Evolutionary conservation across 176 grass and related monocot genomes (phyloP), one percentile per base, ranked within the genome.

Genomic region (Eragrostis curvula): DNA sequence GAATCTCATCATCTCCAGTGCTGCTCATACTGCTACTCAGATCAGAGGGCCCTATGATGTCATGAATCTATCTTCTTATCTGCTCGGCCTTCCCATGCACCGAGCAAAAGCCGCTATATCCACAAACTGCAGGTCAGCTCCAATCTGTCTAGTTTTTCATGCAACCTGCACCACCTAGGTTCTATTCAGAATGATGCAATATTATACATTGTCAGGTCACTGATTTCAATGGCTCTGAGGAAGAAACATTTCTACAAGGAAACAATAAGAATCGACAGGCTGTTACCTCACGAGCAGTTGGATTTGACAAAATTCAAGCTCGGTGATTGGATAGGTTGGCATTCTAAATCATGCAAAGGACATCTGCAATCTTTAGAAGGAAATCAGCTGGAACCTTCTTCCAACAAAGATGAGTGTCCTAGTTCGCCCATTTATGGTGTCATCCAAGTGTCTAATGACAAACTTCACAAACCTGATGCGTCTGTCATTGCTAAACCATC

Each of bases 171-270:
- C 8, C 40, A 55, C 43, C 25, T 23, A 65, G 13, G 18, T 77
- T 60, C 27, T 57, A 20, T 79, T 76, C 55, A 27, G 42, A 42
- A 83, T 59, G 42, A 79, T 67, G 39, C 28, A 8, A 25, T 73
- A 74, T n/a, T 85, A 14, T 77, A 68, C 43, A 24, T 55, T 73
- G 17, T 13, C 79, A 97, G 92, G 83, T 82, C 81, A 60, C 75
- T 97, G 39, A 39, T 97, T 70, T 80, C 73, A 40, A 92, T 79
- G 67, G 84, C 90, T 73, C 61, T 89, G 75, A 94, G 88, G 89
- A 97, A 89, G 81, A 97, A 97, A 65, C 81, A 97, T 71, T 97
- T 92, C 73, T 90, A 97, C 86, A 92, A 97, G 68, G 88, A 87
- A 91, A 90, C 95, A 68, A 94, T 97, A 47, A 84, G 79, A 87